A percentile compares a stretch with the other conserved stretches of the same genome.
Evolutionary conservation across 805 yeast species (phyloP).

Genomic region (Priceomyces haplophilus): DNA sequence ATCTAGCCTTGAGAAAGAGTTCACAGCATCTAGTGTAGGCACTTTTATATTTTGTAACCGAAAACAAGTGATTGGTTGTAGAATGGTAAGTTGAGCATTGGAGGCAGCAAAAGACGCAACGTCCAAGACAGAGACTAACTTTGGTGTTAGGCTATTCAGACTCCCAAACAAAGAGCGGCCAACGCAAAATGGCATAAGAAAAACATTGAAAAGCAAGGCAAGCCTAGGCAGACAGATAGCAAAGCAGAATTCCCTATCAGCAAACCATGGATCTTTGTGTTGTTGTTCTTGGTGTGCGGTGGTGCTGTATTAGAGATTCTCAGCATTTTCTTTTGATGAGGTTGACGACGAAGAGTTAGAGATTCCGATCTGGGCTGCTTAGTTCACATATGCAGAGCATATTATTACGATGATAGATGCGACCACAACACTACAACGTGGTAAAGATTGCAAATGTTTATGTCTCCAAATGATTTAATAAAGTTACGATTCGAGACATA

Average conservation of each 20-base stretch:
- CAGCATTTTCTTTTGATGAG: constrained; percentile 42
- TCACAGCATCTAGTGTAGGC: neutral
- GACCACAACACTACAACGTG: no score
- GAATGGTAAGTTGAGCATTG: neutral
- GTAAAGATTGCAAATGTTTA: no score
- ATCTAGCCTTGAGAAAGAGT: no score
- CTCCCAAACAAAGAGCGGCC: constrained; percentile 86
- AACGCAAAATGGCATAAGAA: constrained; percentile 77
- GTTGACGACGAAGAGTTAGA: neutral
- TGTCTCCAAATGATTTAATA: no score
- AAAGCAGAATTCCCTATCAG: constrained; percentile 53
- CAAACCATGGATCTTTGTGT: constrained; percentile 58
- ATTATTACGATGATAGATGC: no score
- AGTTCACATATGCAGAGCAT: no score
- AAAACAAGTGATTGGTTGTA: neutral
- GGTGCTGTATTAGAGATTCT: constrained; percentile 77
- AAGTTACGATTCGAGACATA: no score
- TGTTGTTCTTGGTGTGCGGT: constrained; percentile 71
- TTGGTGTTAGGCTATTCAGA: constrained; percentile 58
- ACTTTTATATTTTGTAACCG: neutral
- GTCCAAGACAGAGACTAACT: neutral
- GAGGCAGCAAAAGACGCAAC: neutral
- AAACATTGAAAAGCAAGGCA: constrained; percentile 73
- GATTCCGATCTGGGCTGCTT: no score
- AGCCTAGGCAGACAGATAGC: constrained; percentile 47